Conservation (phyloP, 1,139 yeast genomes). For the Hyphopichia pseudoburtonii region DNA sequence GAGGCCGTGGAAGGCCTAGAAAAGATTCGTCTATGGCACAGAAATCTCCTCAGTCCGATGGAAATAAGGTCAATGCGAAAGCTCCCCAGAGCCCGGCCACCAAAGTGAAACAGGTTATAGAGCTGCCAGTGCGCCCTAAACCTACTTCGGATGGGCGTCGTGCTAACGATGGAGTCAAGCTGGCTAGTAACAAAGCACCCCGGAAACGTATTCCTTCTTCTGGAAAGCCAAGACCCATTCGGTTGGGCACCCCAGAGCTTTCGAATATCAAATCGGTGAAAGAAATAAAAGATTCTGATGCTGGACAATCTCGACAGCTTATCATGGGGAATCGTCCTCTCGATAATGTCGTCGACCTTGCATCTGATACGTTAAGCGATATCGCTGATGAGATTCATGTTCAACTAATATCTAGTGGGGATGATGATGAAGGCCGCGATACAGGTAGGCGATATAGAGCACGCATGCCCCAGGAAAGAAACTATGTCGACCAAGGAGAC, state of each 20-base stretch:
- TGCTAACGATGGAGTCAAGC: too few relatives aligned
- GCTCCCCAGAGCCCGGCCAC: neutral
- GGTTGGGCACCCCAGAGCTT: neutral
- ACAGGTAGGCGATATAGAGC: too few relatives aligned
- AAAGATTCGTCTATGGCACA: too few relatives aligned
- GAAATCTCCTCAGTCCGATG: neutral
- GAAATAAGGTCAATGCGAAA: neutral
- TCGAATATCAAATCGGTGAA: too few relatives aligned
- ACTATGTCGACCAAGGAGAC: too few relatives aligned
- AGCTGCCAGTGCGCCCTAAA: too few relatives aligned
- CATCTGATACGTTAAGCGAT: neutral
- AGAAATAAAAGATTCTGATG: too few relatives aligned
- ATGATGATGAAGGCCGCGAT: constrained; percentile 2
- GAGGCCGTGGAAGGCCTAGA: neutral
- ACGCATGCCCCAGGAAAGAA: too few relatives aligned
- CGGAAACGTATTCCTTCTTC: too few relatives aligned
- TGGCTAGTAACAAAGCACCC: too few relatives aligned
- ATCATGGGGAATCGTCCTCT: neutral
- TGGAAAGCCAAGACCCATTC: neutral
- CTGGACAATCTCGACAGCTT: too few relatives aligned
- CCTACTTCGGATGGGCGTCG: too few relatives aligned
- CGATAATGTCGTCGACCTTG: neutral
- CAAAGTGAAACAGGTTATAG: neutral
- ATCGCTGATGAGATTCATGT: constrained; percentile 2
- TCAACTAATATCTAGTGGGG: constrained; percentile 1